These are phyloP conservation scores for Clitopilus passeckerianus DNA, from an alignment of 768 basidiomycete genomes.

Conservation along the genomic window DNA sequence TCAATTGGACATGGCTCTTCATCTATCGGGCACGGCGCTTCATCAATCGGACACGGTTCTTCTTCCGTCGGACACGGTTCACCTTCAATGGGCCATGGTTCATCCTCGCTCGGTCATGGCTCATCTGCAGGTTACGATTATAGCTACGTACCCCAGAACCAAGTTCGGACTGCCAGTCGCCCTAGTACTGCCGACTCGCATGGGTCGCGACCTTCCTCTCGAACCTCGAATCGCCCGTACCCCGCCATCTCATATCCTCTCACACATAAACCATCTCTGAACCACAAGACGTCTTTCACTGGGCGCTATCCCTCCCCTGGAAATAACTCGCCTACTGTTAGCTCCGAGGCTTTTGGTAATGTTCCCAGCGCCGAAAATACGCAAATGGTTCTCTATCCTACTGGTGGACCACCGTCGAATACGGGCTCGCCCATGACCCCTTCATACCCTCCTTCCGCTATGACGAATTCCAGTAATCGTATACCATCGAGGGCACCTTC, in stretches of 20 bases:
- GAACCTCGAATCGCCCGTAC: constrained; percentile 2
- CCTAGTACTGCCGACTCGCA: not conserved
- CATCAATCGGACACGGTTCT: not conserved
- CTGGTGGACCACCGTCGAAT: constrained; percentile 4
- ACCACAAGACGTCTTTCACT: not conserved
- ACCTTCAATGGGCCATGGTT: not conserved
- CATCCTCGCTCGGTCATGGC: not conserved
- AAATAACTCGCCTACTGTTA: not conserved
- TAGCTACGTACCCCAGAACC: not conserved
- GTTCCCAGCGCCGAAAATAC: not conserved
- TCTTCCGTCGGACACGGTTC: not conserved
- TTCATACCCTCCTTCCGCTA: not conserved
- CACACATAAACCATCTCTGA: not conserved
- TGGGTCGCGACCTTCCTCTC: constrained; percentile 5
- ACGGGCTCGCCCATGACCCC: constrained; percentile 7
- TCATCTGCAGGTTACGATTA: not conserved
- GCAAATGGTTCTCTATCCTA: not conserved
- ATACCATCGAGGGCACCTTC: constrained; percentile 5
- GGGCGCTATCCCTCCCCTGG: not conserved
- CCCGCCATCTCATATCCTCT: constrained; percentile 5
- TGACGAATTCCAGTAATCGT: not conserved
- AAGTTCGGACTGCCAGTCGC: not conserved
- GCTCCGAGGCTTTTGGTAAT: not conserved
- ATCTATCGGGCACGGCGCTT: not conserved
- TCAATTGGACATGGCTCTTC: not conserved